Evolutionary conservation across 2,329 filamentous ascomycete species (phyloP), one percentile per base, ranked within the genome.

Genomic region (Colletotrichum chrysophilum): DNA sequence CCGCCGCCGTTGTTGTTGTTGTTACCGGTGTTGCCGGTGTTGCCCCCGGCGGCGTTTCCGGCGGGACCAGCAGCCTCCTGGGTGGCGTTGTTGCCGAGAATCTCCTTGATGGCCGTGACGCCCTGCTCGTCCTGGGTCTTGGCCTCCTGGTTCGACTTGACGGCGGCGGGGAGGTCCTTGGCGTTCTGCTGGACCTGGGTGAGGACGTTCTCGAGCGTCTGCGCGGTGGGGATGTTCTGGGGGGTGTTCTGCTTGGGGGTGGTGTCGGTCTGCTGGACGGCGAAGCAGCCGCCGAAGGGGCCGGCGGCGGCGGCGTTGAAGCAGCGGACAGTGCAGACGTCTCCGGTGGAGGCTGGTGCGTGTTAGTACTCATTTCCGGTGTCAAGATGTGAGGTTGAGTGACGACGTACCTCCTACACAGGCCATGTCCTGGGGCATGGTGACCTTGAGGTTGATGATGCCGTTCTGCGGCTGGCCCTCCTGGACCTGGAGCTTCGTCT

Each of bases 261-360:
- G 7, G 78, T 79, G 77, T 91, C 90, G 32, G 84, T 84, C 79
- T 93, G 91, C 81, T 91, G 88, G 18, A 92, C 87, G 3, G 90
- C 84, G 80, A 92, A 88, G 82, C 91, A 92, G 65, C 90, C 88
- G 56, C 89, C 89, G 71, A 92, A 92, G 16, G 89, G 89, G 5
- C 89, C 89, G 7, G 89, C 89, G 4, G 88, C 82, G 10, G 89
- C 89, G 65, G 87, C 89, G 84, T 92, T 92, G 34, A 89, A 86
- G 85, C 91, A 92, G 30, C 91, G 88, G n/a, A 92, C 85, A 2
- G 90, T 92, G 85, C 90, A 91, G 43, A 91, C 80, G 68, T 91
- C 88, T 52, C 91, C 91, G 1, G 90, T 90, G 0, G 90, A 90
- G 7, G 84, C 88, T 88, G 52, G 8, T 16, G 7, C 21, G 77